A percentile compares a stretch with the other conserved stretches of the same genome.
Conservation (phyloP, 805 yeast genomes). For the Citeromyces nyonsensis region DNA sequence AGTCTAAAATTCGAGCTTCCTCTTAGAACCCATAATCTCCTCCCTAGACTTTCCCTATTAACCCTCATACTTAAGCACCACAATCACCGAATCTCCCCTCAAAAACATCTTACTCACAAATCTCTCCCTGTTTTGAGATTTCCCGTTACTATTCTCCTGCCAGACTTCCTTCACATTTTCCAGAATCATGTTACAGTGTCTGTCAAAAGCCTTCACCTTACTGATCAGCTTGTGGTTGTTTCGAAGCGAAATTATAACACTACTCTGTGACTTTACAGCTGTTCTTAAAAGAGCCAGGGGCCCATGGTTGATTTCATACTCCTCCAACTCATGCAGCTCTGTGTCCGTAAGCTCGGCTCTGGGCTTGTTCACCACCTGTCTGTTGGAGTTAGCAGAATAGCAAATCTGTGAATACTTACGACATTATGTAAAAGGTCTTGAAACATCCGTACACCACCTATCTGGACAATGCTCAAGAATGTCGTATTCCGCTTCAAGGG, state of each 20-base stretch:
- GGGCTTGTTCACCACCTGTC: slow-evolving; percentile 60
- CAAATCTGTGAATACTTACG: slow-evolving; percentile 4
- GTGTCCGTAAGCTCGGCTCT: slow-evolving; percentile 66
- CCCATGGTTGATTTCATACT: slow-evolving; percentile 79
- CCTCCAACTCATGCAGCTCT: slow-evolving; percentile 73
- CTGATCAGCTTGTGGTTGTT: slow-evolving; percentile 88
- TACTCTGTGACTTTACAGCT: slow-evolving; percentile 59
- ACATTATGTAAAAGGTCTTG: slow-evolving; percentile 3
- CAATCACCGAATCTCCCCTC: slow-evolving; percentile 91
- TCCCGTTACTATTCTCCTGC: slow-evolving; percentile 40
- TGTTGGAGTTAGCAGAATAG: slow-evolving; percentile 8
- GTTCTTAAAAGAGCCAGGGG: slow-evolving; percentile 83
- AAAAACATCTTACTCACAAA: slow-evolving; percentile 81
- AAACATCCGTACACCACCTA: too few species aligned
- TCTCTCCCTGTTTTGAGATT: slow-evolving; percentile 39
- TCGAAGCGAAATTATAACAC: slow-evolving; percentile 77
- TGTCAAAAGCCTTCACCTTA: slow-evolving; percentile 85
- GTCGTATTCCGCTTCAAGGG: too few species aligned
- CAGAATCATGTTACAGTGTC: slow-evolving; percentile 87
- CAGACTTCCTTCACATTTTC: slow-evolving; percentile 80
- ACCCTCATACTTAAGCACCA: slow-evolving; percentile 28
- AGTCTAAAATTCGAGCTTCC: too few species aligned
- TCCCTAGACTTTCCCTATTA: too few species aligned
- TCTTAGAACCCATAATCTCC: too few species aligned
- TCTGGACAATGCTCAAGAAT: too few species aligned